Percentiles rank a stretch among this genome's conserved stretches.
These are phyloP conservation scores for Brassica rapa DNA, from an alignment of 345 rosid genomes.

Conservation along the genomic window DNA sequence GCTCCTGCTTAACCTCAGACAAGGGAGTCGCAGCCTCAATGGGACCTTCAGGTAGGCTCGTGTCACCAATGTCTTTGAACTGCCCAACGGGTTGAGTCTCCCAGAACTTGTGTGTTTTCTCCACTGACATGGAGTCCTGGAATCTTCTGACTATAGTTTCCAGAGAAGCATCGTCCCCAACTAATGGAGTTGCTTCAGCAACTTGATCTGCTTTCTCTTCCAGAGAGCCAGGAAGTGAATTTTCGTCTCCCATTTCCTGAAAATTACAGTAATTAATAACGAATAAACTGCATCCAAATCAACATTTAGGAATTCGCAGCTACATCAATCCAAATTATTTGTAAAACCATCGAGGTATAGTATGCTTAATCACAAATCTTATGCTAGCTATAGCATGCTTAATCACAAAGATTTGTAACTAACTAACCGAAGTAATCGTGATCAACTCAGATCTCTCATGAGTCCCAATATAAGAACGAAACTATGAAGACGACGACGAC, in stretches of 20 bases:
- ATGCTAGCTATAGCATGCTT: neutral
- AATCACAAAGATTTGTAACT: neutral
- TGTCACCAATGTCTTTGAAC: neutral
- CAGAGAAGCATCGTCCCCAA: neutral
- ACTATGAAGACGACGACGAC: neutral
- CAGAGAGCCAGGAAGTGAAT: neutral
- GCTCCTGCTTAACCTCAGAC: slow-evolving; percentile 13
- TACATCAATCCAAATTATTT: neutral
- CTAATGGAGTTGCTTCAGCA: neutral
- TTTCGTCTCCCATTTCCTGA: slow-evolving; percentile 2
- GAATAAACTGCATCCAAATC: neutral
- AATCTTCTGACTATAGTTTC: neutral
- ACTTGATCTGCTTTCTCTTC: neutral
- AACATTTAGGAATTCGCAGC: neutral
- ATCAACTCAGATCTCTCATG: slow-evolving; percentile 4
- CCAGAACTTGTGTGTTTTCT: neutral
- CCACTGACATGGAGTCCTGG: neutral
- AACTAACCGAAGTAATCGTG: neutral
- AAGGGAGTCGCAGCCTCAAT: neutral
- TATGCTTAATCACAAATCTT: neutral
- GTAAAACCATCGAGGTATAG: neutral
- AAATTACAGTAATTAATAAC: neutral
- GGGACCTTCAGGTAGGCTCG: neutral
- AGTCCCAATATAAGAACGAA: neutral
- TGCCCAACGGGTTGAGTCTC: slow-evolving; percentile 7